Percentiles rank a stretch among this genome's conserved stretches.
Evolutionary conservation across 2,329 filamentous ascomycete genomes (phyloP).

Genomic region (Ceratocystis destructans): DNA sequence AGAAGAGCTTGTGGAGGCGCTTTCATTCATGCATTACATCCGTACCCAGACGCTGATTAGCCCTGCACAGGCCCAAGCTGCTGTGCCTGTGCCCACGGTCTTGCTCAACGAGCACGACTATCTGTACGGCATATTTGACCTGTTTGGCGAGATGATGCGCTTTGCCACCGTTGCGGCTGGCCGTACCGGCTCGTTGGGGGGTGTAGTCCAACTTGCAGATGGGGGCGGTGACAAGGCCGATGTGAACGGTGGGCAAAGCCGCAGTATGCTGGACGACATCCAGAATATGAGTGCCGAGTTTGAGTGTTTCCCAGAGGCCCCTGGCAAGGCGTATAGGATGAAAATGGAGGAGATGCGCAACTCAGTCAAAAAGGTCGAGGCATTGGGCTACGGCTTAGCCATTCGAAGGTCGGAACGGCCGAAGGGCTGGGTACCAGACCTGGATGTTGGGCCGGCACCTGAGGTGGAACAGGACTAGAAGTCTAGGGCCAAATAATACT

Average conservation of each 20-base stretch:
- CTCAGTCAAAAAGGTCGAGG: constrained; percentile 90
- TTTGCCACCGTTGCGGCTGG: constrained; percentile 85
- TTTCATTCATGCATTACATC: constrained; percentile 82
- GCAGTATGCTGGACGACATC: constrained; percentile 66
- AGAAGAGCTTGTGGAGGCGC: constrained; percentile 88
- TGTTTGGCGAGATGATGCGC: constrained; percentile 92
- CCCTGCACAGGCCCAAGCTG: constrained; percentile 42
- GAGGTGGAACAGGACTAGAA: background rate
- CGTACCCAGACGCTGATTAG: constrained; percentile 61
- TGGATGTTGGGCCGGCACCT: constrained; percentile 26
- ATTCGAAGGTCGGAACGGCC: constrained; percentile 81
- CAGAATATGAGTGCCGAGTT: constrained; percentile 63
- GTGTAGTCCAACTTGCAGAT: constrained; percentile 21
- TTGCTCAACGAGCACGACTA: constrained; percentile 66
- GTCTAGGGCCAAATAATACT: background rate
- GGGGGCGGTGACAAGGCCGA: background rate
- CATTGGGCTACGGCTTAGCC: constrained; percentile 71
- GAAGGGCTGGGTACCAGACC: constrained; percentile 80
- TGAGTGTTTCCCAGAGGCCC: constrained; percentile 54
- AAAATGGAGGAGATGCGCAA: constrained; percentile 79
- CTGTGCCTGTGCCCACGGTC: constrained; percentile 33
- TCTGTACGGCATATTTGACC: constrained; percentile 78
- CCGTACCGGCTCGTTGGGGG: constrained; percentile 46
- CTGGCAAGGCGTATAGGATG: constrained; percentile 46
- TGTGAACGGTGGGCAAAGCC: constrained; percentile 21